phyloP scores from a whole-genome alignment of 805 yeast species.

The Cyberlindnera japonica region DNA sequence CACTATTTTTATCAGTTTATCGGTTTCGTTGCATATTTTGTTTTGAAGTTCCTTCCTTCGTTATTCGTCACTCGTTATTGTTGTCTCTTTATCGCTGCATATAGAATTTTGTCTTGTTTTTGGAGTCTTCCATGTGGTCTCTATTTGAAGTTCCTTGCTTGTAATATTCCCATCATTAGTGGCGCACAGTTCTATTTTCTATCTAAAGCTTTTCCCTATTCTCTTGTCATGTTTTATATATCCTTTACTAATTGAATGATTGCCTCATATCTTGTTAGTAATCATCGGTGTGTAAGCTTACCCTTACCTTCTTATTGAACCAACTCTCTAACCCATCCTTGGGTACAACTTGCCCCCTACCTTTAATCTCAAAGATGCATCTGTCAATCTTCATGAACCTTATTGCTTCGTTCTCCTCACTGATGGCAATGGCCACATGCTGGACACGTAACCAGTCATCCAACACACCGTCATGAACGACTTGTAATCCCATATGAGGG shows the following conservation, averaged over 20 bases:
- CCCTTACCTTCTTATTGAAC: conserved; percentile 40
- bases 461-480: conserved; percentile 48
- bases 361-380: conserved; percentile 41
- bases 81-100: neutral
- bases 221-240: neutral
- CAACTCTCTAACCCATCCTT: conserved; percentile 44
- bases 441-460: conserved; percentile 58
- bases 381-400: conserved; percentile 45
- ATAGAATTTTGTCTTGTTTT: neutral
- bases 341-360: conserved; percentile 32
- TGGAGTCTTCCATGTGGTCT: too few species aligned
- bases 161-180: too few species aligned
- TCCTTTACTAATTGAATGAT: too few species aligned
- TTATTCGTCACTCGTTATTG: neutral
- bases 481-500: conserved; percentile 52
- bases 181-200: too few species aligned
- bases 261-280: neutral
- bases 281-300: conserved; percentile 13
- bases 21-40: neutral
- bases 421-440: conserved; percentile 45
- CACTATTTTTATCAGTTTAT: neutral
- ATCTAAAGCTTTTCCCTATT: neutral
- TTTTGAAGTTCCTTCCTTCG: neutral
- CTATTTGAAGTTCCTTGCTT: neutral
- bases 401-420: conserved; percentile 29